Evolutionary conservation across 2,329 filamentous ascomycete species (phyloP).

Genomic region (Chrysoporthe cubensis): DNA sequence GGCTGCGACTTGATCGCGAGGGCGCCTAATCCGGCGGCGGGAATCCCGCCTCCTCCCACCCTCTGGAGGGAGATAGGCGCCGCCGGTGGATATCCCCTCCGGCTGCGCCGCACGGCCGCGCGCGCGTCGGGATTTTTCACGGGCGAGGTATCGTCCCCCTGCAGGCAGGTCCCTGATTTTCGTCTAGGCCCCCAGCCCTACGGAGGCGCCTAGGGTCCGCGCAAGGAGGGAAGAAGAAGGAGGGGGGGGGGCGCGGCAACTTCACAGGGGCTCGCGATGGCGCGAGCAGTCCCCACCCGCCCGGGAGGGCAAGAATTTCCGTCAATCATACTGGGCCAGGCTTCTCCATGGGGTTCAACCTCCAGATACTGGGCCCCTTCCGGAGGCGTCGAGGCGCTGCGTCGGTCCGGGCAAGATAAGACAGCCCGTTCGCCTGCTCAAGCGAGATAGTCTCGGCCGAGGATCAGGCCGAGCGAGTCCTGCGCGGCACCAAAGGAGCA

Average conservation of each 20-base stretch:
- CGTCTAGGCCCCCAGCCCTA: neutral
- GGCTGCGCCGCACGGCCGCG: neutral
- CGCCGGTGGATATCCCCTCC: neutral
- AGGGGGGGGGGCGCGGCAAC: no score
- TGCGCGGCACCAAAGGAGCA: neutral
- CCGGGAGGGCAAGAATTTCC: slow-evolving; percentile 18
- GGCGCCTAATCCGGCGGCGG: slow-evolving; percentile 18
- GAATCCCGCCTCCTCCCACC: neutral
- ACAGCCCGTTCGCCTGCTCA: slow-evolving; percentile 3
- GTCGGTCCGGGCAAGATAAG: slow-evolving; percentile 10
- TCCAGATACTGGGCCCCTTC: slow-evolving; percentile 18
- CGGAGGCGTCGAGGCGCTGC: slow-evolving; percentile 22
- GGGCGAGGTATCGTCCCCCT: neutral
- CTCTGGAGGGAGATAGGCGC: neutral
- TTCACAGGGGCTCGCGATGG: neutral
- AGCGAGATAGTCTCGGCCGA: slow-evolving; percentile 9
- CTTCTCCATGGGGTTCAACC: slow-evolving; percentile 5
- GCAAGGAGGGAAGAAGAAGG: no score
- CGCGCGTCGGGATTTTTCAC: neutral
- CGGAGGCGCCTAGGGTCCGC: neutral
- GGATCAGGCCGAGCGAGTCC: neutral
- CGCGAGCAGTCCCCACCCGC: slow-evolving; percentile 14
- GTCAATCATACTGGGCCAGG: slow-evolving; percentile 21
- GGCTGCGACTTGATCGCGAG: neutral
- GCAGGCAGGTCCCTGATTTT: slow-evolving; percentile 7